Base-by-base conservation (phyloP, 148 eudicot species). In the Polygonum maritimum region DNA sequence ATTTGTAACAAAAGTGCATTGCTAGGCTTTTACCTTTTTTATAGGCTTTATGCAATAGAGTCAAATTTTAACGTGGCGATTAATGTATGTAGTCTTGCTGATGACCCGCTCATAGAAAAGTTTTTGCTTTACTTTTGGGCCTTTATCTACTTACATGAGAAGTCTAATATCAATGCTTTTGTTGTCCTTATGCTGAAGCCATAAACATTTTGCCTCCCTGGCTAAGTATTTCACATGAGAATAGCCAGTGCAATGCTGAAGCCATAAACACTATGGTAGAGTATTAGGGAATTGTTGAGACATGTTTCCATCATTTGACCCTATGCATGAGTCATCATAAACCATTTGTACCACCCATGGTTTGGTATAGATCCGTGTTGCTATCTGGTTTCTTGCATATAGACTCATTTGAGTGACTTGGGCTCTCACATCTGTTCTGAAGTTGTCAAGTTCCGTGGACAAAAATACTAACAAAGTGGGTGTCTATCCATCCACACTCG, bases 1-100 rank as follows among this genome's bases (percentile, higher is more conserved):
- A 65, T 65, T 33, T 65, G 71, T 65, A 36, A 65, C 71, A 65
- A 62, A 62, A 62, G 39, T 62, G 16, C 16, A 15, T 62, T 22
- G 47, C 9, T 44, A 44, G 47, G 7, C 47, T 44, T 10, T 44
- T 19, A 7, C 22, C 65, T 35, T 22, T 22, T 26, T 65, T 35
- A 26, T 65, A 65, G 36, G n/a, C 71, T 14, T 65, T 65, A 12
- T 36, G 69, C 69, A 62, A 31, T 31, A 31, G 69, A 39, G 38
- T 62, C 38, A 62, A 55, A 62, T 62, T 62, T 62, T 26, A 62
- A 62, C 14, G 6, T 65, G 71, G 19, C 71, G 14, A 11, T 10
- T 22, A 21, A 55, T 65, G 2, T 65, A 12, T 65, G 71, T 33
- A 35, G 71, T 36, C 71, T 33, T 65, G 41, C 35, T 65, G 44